phyloP scores from a whole-genome alignment of 176 grass and related monocot species.

The Musa itinerans region DNA sequence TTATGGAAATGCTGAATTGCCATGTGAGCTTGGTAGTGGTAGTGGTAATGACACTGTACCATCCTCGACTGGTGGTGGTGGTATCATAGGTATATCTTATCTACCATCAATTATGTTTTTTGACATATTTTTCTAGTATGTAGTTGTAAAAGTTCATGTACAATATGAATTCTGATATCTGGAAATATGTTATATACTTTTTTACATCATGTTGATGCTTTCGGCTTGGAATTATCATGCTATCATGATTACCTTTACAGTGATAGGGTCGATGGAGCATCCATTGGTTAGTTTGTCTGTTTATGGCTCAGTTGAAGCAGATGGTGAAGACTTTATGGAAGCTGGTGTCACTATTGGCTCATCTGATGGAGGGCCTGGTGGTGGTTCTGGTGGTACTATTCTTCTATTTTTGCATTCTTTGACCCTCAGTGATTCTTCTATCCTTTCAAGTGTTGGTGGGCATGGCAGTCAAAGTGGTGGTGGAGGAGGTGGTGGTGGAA shows the following conservation, averaged over 20 bases:
- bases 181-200: background rate
- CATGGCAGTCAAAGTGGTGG: conserved; percentile 49
- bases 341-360: conserved; percentile 29
- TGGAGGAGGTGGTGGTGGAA: conserved; percentile 79
- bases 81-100: conserved; percentile 70
- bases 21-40: conserved; percentile 96
- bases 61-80: conserved; percentile 79
- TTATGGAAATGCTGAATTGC: conserved; percentile 81
- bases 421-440: conserved; percentile 48
- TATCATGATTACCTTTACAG: conserved; percentile 32
- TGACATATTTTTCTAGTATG: background rate
- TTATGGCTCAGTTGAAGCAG: conserved; percentile 75
- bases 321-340: conserved; percentile 52
- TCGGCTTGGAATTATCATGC: background rate
- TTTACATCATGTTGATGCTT: conserved; percentile 15
- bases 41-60: conserved; percentile 73
- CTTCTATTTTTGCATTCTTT: conserved; percentile 83
- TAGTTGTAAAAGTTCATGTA: background rate
- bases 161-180: background rate
- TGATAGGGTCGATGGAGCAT: conserved; percentile 95
- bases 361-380: conserved; percentile 58
- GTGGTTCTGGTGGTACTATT: conserved; percentile 94
- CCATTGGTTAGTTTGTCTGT: conserved; percentile 55
- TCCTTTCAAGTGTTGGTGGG: conserved; percentile 78
- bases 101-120: background rate